These are phyloP conservation scores for Sporisorium graminicola DNA, from an alignment of 1,284 basidiomycete genomes.

Conservation along the genomic window DNA sequence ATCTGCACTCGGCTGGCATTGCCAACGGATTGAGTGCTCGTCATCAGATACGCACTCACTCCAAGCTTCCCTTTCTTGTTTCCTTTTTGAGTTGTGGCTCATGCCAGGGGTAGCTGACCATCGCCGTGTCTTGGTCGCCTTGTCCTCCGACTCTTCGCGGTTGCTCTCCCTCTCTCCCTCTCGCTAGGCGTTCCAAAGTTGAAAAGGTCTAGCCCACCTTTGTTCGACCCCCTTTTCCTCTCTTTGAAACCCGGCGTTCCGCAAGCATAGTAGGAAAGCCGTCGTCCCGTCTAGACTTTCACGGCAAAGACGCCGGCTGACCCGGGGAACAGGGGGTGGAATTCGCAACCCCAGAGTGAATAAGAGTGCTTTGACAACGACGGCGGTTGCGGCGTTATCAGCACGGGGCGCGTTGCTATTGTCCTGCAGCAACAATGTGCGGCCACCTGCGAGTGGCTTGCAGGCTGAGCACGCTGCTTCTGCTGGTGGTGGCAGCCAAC, in stretches of 20 bases:
- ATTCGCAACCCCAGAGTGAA: neutral
- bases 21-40: too few relatives aligned
- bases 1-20: neutral
- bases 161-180: neutral
- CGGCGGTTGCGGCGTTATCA: conserved; percentile 1
- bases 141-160: neutral
- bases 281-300: neutral
- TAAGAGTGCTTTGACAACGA: too few relatives aligned
- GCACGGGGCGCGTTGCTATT: neutral
- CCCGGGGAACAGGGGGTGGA: neutral
- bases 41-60: neutral
- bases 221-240: neutral
- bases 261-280: neutral
- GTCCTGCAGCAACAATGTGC: neutral
- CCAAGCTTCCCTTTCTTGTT: neutral
- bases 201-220: neutral
- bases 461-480: neutral
- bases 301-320: too few relatives aligned
- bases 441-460: neutral
- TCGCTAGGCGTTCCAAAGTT: neutral
- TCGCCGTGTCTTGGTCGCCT: conserved; percentile 7
- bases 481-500: neutral
- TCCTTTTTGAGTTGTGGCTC: neutral
- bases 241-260: neutral
- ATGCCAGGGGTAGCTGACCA: conserved; percentile 15